Conservation (phyloP, 1,284 basidiomycete species). For the Puccinia brachypodii region DNA sequence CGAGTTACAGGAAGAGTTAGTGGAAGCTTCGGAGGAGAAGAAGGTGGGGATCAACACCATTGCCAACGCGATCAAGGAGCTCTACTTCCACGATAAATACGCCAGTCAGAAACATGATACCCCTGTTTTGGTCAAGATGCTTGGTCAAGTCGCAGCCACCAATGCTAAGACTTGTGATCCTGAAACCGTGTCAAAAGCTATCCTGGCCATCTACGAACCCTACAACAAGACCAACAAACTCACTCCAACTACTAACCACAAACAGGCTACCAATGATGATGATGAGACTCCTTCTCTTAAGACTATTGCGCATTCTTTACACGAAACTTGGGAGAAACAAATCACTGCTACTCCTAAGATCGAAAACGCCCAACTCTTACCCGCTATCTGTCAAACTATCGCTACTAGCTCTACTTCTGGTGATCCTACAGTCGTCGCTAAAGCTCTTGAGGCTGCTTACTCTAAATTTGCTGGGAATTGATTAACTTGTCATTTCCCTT, state of each 20-base stretch:
- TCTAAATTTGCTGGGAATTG: background rate
- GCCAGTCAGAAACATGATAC: background rate
- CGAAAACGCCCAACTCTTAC: background rate
- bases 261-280: background rate
- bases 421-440: background rate
- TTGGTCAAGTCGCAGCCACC: constrained; percentile 19
- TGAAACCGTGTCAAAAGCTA: constrained; percentile 9
- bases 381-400: background rate
- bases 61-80: constrained; percentile 6
- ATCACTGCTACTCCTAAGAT: background rate
- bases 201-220: constrained; percentile 3
- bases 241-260: background rate
- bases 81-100: constrained; percentile 29
- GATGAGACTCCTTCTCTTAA: constrained; percentile 2
- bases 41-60: constrained; percentile 22
- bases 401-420: background rate
- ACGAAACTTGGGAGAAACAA: constrained; percentile 25
- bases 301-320: background rate
- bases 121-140: background rate
- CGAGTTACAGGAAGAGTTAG: constrained; percentile 4
- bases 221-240: constrained; percentile 5
- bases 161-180: constrained; percentile 11
- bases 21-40: constrained; percentile 25
- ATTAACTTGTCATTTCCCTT: too few relatives aligned
- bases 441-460: constrained; percentile 11